Base-by-base conservation (phyloP, 202 grass and related monocot genomes). In the Panicum hallii region DNA sequence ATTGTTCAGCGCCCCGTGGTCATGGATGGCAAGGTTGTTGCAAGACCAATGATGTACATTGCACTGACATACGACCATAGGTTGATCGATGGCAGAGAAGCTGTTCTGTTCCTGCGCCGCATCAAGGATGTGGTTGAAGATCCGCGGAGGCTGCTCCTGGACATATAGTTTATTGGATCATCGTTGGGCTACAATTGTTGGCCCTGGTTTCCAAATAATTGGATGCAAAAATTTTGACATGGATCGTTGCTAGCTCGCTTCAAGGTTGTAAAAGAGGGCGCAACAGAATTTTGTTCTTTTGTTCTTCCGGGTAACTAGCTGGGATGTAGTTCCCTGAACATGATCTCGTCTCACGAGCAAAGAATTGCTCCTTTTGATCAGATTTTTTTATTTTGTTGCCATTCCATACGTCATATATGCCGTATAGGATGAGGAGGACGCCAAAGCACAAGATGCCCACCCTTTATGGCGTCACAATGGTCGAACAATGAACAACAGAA, bases 121-220 rank as follows among this genome's bases (percentile, higher is more conserved):
- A 98, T 98, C 78, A 98, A 95, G 87, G 96, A 98, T 74, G 90
- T 95, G n/a, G 93, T 98, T 4, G 96, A 98, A 79, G 96, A 98
- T 76, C 96, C 96, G 0, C 75, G 93, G 81, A 87, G 93, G 77
- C 80, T 98, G 79, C 91, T 98, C 61, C 96, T 98, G 0, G 93
- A 95, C 91, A 87, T 98, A 84, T 98, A 94, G 72, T 26, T 49
- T 45, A 5, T 26, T 48, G 12, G 22, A 50, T 12, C 10, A 63
- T 44, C 63, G 66, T 15, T 34, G 13, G 34, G 20, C 11, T 44
- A 45, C 34, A 28, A 26, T 11, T 26, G n/a, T 7, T 14, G 1
- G 30, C 3, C 12, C 66, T 14, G 30, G 36, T 6, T 76, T 67
- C 8, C 15, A 65, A 83, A 84, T 84, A 76, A 84, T n/a, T 45